Evolutionary conservation across 2,329 filamentous ascomycete species (phyloP), one percentile per base, ranked within the genome.

Genomic region (Aspergillus thermomutatus): DNA sequence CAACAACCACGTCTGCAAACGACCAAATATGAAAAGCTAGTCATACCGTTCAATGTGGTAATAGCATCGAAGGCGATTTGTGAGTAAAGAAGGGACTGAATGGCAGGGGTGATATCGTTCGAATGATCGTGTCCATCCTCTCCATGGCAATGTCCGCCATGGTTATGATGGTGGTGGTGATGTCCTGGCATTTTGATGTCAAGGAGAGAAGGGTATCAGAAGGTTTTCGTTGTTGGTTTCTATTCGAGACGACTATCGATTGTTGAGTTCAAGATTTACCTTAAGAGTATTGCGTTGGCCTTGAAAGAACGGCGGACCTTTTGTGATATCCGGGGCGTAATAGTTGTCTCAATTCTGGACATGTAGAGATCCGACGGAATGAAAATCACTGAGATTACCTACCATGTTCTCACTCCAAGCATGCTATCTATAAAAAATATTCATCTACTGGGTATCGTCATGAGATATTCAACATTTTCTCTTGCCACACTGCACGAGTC

Each of bases 21-120:
- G 14, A 9, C 47, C 2, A 26, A 46, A 23, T n/a, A 34, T 21
- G 40, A 19, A 31, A 45, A 9, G 21, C 19, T 28, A 54, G 8
- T 40, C 46, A 19, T 68, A 74, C 72, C 94, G 73, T 99, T 99
- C 54, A 97, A 78, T 0, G 93, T 94, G 40, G 81, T 85, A 60
- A 99, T 87, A 27, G 87, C 83, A 75, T 91, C 88, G 76, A 97
- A 97, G 72, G 92, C 86, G 75, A 99, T 92, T 72, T 96, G 89
- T 62, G 90, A 86, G 79, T 97, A 97, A 37, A 99, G 86, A 45
- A 92, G 91, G 66, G 87, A 88, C 75, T 97, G 93, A 17, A 97
- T 81, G 1, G 92, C 93, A 0, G 94, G 94, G 1, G 90, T 92
- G 67, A 96, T 85, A 79, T 97, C 93, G 78, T 97, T 90, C 49